Evolutionary conservation across 192 early-diverging fungal genomes (phyloP), one percentile per base, ranked within the genome.

Genomic region (Fimicolochytrium jonesii): DNA sequence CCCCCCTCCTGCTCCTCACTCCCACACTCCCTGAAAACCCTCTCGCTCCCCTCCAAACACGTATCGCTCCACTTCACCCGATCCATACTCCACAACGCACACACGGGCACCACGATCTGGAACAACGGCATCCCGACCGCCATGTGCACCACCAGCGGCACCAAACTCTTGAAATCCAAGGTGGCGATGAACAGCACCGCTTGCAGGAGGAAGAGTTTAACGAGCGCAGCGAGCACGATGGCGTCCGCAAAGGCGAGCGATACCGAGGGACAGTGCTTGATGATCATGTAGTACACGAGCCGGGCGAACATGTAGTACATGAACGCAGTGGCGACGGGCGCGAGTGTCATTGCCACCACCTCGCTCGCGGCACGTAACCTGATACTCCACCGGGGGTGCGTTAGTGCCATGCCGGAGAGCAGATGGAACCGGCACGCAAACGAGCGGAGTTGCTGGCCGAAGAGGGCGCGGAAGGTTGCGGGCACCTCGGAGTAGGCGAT

Each of bases 51-150:
- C 48, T 23, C 17, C 17, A 13, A 13, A 50, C n/a, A n/a, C 10
- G 57, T 45, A 46, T 59, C 57, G 30, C 57, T 26, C 57, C 57
- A 59, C 6, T 30, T 30, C 23, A 28, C 11, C 5, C 57, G 39
- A 45, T 59, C 57, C 23, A 43, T 43, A 4, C 26, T n/a, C 43
- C 37, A 45, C 0, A 59, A 28, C 23, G 36, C 57, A 3, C n/a
- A 18, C 2, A 45, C 30, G 9, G 42, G 57, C 30, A 59, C 23
- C 9, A 59, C 42, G 6, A 59, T 26, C 26, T 59, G 57, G 22
- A 11, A 59, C 9, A 59, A 29, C 9, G 23, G 43, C 36, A 46
- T 46, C 26, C 57, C 42, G n/a, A 59, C n/a, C 11, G 29, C 39
- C 18, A 32, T 22, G 28, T 59, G 32, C 0, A 46, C 18, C 17